Percentiles rank a stretch among this genome's conserved stretches.
phyloP scores from a whole-genome alignment of 306 rosid species.

The Vigna nakashimae region DNA sequence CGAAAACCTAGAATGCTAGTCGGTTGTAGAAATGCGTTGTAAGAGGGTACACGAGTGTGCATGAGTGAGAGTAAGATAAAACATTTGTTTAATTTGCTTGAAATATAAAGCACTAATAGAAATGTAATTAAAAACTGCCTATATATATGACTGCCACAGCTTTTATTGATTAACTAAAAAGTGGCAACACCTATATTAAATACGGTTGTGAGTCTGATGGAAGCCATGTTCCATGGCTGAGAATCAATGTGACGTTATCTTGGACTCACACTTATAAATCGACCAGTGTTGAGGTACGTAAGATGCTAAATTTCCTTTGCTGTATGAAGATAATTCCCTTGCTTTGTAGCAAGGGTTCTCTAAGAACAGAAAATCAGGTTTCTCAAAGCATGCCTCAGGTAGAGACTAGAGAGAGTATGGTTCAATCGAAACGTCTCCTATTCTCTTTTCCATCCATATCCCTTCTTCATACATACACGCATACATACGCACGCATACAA shows the following conservation, averaged over 20 bases:
- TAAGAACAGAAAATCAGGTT: conserved; percentile 18
- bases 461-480: neutral
- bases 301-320: conserved; percentile 37
- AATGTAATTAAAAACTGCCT: conserved; percentile 23
- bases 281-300: conserved; percentile 37
- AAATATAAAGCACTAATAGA: conserved; percentile 1
- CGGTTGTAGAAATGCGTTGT: neutral
- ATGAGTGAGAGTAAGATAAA: conserved; percentile 7
- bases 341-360: conserved; percentile 41
- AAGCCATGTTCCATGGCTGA: conserved; percentile 60
- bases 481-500: neutral
- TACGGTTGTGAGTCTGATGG: conserved; percentile 1
- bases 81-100: neutral
- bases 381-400: conserved; percentile 34
- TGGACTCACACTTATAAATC: conserved; percentile 46
- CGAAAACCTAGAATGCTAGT: neutral
- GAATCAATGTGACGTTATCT: conserved; percentile 46
- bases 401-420: conserved; percentile 24
- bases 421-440: conserved; percentile 24
- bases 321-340: conserved; percentile 30
- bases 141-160: conserved; percentile 11
- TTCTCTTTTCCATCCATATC: conserved; percentile 1
- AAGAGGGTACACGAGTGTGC: neutral
- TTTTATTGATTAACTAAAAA: conserved; percentile 11
- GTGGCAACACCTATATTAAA: conserved; percentile 24